Percentiles rank a stretch among this genome's conserved stretches.
These are phyloP conservation scores for Scytalidium sp. DNA, from an alignment of 2,329 filamentous ascomycete genomes.

Conservation along the genomic window DNA sequence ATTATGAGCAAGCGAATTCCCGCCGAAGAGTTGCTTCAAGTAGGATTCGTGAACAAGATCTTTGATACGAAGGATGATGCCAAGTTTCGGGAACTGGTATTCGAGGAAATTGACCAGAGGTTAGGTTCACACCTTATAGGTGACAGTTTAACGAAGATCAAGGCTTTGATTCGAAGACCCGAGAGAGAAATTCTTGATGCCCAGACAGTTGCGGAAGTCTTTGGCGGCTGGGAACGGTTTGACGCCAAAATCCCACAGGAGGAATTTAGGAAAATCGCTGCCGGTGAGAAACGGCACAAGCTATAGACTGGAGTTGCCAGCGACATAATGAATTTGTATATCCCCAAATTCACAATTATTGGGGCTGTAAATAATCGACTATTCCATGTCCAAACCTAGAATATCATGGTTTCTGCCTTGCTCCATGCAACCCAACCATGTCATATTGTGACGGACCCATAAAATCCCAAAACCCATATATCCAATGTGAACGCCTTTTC, in stretches of 20 bases:
- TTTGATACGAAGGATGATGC: slow-evolving; percentile 64
- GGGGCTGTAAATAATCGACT: too few species aligned
- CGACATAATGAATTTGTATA: neutral
- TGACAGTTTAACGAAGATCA: slow-evolving; percentile 78
- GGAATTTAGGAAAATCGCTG: slow-evolving; percentile 83
- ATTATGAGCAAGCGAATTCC: slow-evolving; percentile 82
- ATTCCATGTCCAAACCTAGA: too few species aligned
- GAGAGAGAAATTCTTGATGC: slow-evolving; percentile 70
- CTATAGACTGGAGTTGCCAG: slow-evolving; percentile 47
- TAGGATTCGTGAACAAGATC: slow-evolving; percentile 84
- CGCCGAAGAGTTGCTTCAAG: slow-evolving; percentile 67
- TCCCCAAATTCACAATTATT: too few species aligned
- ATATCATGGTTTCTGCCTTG: too few species aligned
- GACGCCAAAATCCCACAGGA: slow-evolving; percentile 65
- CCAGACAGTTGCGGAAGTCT: slow-evolving; percentile 81
- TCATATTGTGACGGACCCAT: too few species aligned
- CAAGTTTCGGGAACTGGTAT: slow-evolving; percentile 68
- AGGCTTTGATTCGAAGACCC: slow-evolving; percentile 74
- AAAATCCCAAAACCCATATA: too few species aligned
- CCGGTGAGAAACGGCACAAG: slow-evolving; percentile 92
- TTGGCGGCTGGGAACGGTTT: slow-evolving; percentile 81
- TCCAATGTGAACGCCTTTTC: too few species aligned
- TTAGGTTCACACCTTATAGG: slow-evolving; percentile 77
- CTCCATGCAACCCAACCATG: too few species aligned
- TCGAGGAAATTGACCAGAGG: slow-evolving; percentile 76